Evolutionary conservation across 371 early-diverging fungal species (phyloP).

Genomic region (Lichtheimia corymbifera): DNA sequence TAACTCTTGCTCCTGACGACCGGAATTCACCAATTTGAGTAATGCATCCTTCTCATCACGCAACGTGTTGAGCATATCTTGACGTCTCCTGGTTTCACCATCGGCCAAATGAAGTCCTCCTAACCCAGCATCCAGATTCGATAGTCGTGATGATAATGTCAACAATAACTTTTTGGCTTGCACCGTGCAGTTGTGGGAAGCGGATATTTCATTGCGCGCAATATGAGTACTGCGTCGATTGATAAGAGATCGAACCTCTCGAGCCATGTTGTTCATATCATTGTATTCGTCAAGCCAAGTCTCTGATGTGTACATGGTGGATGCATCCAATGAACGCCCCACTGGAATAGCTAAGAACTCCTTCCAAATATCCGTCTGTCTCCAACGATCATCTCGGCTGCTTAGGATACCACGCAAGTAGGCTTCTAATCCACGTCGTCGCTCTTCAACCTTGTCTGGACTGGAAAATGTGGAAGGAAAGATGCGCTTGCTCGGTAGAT

Average conservation of each 20-base stretch:
- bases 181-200: slow-evolving; percentile 71
- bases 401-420: slow-evolving; percentile 76
- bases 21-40: slow-evolving; percentile 47
- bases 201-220: slow-evolving; percentile 71
- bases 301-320: slow-evolving; percentile 58
- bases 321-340: slow-evolving; percentile 28
- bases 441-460: slow-evolving; percentile 70
- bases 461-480: slow-evolving; percentile 62
- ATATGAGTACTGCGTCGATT: slow-evolving; percentile 68
- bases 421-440: slow-evolving; percentile 76
- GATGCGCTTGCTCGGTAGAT: slow-evolving; percentile 67
- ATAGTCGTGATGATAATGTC: slow-evolving; percentile 42
- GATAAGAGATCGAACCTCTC: slow-evolving; percentile 72
- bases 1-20: slow-evolving; percentile 48
- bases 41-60: slow-evolving; percentile 68
- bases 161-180: slow-evolving; percentile 75
- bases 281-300: slow-evolving; percentile 83
- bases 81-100: slow-evolving; percentile 72
- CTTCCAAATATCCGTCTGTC: slow-evolving; percentile 70
- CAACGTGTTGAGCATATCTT: slow-evolving; percentile 69
- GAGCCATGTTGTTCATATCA: slow-evolving; percentile 54
- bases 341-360: slow-evolving; percentile 73
- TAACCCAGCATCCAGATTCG: slow-evolving; percentile 59
- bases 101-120: slow-evolving; percentile 52
- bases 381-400: slow-evolving; percentile 76